Evolutionary conservation across 2,329 filamentous ascomycete species (phyloP).

Genomic region (Septoria petroselini): DNA sequence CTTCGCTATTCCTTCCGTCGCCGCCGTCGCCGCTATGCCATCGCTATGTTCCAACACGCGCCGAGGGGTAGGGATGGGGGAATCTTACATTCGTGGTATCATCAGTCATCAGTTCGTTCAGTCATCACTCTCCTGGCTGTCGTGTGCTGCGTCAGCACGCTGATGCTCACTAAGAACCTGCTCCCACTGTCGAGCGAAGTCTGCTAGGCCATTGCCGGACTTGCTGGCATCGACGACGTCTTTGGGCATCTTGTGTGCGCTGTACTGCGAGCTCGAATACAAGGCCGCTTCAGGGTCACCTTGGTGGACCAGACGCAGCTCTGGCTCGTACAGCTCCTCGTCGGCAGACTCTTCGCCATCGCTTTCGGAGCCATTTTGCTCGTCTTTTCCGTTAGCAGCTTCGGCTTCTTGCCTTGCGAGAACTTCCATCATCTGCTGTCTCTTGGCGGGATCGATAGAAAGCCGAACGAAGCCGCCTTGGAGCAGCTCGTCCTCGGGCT

Average conservation of each 20-base stretch:
- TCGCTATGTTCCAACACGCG: no score
- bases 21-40: no score
- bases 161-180: constrained; percentile 27
- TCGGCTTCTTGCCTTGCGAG: constrained; percentile 9
- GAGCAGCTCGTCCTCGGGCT: constrained; percentile 20
- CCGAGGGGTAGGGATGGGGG: no score
- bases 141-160: no score
- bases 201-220: constrained; percentile 64
- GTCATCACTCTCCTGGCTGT: no score
- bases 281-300: constrained; percentile 87
- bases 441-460: constrained; percentile 20
- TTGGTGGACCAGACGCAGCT: constrained; percentile 76
- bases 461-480: constrained; percentile 30
- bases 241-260: constrained; percentile 89
- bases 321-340: constrained; percentile 60
- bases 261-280: constrained; percentile 82
- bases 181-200: constrained; percentile 55
- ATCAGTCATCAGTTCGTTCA: no score
- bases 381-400: constrained; percentile 5
- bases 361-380: constrained; percentile 30
- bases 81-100: no score
- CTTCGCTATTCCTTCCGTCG: no score
- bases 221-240: constrained; percentile 74
- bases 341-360: constrained; percentile 54
- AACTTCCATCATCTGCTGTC: constrained; percentile 14